Percentiles rank a stretch among this genome's conserved stretches.
Evolutionary conservation across 768 basidiomycete species (phyloP).

Genomic region (Auricularia cornea): DNA sequence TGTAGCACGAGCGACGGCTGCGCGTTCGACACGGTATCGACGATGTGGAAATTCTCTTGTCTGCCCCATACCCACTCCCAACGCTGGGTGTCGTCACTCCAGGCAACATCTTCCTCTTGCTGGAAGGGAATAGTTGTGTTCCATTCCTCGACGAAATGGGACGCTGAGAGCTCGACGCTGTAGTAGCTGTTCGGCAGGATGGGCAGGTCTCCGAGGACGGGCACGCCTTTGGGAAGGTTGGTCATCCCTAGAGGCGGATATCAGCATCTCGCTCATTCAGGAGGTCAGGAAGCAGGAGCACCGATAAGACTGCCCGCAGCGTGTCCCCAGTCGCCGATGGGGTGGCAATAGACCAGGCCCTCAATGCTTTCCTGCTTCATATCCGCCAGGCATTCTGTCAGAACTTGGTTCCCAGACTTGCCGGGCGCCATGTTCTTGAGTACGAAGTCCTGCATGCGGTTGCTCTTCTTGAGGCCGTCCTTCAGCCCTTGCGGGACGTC

Average conservation of each 20-base stretch:
- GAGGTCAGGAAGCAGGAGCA: constrained; percentile 9
- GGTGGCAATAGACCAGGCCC: constrained; percentile 45
- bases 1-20: too few species aligned
- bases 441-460: constrained; percentile 45
- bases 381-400: constrained; percentile 31
- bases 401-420: constrained; percentile 39
- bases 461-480: constrained; percentile 37
- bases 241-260: constrained; percentile 32
- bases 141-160: constrained; percentile 40
- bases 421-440: constrained; percentile 37
- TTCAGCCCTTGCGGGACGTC: constrained; percentile 36
- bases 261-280: not conserved
- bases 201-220: constrained; percentile 38
- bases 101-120: constrained; percentile 38
- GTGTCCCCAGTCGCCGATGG: constrained; percentile 51
- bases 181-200: constrained; percentile 45
- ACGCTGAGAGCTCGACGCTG: constrained; percentile 45
- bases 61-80: constrained; percentile 45
- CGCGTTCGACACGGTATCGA: constrained; percentile 9
- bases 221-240: constrained; percentile 37
- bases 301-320: constrained; percentile 43
- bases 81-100: constrained; percentile 27
- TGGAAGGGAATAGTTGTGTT: constrained; percentile 38
- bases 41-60: constrained; percentile 40
- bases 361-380: constrained; percentile 39